Conservation (phyloP, 2,329 filamentous ascomycete species). For the Verticillium isaacii region DNA sequence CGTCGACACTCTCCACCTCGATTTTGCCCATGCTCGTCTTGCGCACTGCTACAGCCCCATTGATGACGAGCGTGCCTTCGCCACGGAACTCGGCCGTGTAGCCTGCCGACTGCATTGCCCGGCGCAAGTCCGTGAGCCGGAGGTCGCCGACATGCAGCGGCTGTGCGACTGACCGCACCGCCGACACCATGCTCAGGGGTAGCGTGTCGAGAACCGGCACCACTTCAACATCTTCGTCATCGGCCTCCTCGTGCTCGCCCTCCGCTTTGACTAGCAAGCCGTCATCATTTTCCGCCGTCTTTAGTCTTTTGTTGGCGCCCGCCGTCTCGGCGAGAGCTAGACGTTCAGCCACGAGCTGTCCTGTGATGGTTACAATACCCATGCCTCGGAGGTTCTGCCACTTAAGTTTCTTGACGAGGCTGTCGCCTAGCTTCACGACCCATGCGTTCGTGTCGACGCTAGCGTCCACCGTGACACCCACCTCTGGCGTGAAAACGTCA, state of each 20-base stretch:
- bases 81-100: slow-evolving; percentile 90
- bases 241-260: slow-evolving; percentile 12
- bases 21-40: slow-evolving; percentile 85
- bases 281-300: slow-evolving; percentile 29
- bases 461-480: slow-evolving; percentile 75
- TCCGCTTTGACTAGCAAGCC: slow-evolving; percentile 4
- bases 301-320: slow-evolving; percentile 44
- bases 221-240: slow-evolving; percentile 9
- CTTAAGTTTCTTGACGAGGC: slow-evolving; percentile 78
- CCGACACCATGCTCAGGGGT: slow-evolving; percentile 59
- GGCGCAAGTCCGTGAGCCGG: slow-evolving; percentile 79
- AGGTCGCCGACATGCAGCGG: slow-evolving; percentile 94
- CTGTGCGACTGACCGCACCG: slow-evolving; percentile 71
- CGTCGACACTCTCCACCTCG: slow-evolving; percentile 76
- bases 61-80: slow-evolving; percentile 86
- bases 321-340: slow-evolving; percentile 37
- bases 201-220: slow-evolving; percentile 51
- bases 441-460: slow-evolving; percentile 98
- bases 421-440: slow-evolving; percentile 84
- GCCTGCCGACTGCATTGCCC: slow-evolving; percentile 74
- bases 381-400: slow-evolving; percentile 93
- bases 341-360: slow-evolving; percentile 45
- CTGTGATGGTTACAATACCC: slow-evolving; percentile 89
- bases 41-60: slow-evolving; percentile 80
- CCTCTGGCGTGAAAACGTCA: slow-evolving; percentile 75